These are phyloP conservation scores for Pseudogymnoascus pannorum DNA, from an alignment of 2,329 filamentous ascomycete species.

Conservation along the genomic window DNA sequence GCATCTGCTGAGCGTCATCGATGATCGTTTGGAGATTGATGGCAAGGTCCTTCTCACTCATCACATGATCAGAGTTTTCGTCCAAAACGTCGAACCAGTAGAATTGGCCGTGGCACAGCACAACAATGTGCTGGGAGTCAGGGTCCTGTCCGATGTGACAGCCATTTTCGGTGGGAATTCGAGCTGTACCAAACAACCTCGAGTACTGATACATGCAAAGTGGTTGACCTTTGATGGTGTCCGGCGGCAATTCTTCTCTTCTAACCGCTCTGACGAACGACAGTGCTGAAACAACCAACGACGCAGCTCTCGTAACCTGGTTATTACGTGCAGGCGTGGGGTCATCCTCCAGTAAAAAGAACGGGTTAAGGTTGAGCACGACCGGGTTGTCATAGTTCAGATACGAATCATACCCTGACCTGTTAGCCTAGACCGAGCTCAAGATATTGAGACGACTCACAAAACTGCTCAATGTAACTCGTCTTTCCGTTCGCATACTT, in stretches of 20 bases:
- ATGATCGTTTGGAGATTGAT: conserved; percentile 89
- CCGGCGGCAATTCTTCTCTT: conserved; percentile 85
- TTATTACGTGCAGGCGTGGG: conserved; percentile 94
- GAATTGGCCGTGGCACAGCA: conserved; percentile 90
- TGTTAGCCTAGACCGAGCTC: conserved; percentile 10
- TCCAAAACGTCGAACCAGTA: conserved; percentile 99
- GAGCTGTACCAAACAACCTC: conserved; percentile 85
- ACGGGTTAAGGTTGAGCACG: conserved; percentile 93
- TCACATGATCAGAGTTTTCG: conserved; percentile 88
- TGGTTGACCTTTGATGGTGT: conserved; percentile 74
- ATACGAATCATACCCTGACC: conserved; percentile 92
- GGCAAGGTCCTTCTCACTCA: conserved; percentile 90
- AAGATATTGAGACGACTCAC: conserved; percentile 45
- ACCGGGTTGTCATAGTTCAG: conserved; percentile 97
- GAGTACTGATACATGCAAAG: conserved; percentile 99
- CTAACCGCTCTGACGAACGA: conserved; percentile 90
- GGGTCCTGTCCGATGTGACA: conserved; percentile 95
- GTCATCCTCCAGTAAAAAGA: conserved; percentile 95
- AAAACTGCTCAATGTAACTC: conserved; percentile 98
- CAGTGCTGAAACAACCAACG: conserved; percentile 80
- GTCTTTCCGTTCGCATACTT: conserved; percentile 84
- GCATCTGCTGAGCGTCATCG: conserved; percentile 80
- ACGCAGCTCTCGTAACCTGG: conserved; percentile 90
- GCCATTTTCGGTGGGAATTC: conserved; percentile 87
- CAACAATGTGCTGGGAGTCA: conserved; percentile 85